Evolutionary conservation across 1,284 basidiomycete species (phyloP), one percentile per base, ranked within the genome.

Genomic region (Hymenochaete sp.): DNA sequence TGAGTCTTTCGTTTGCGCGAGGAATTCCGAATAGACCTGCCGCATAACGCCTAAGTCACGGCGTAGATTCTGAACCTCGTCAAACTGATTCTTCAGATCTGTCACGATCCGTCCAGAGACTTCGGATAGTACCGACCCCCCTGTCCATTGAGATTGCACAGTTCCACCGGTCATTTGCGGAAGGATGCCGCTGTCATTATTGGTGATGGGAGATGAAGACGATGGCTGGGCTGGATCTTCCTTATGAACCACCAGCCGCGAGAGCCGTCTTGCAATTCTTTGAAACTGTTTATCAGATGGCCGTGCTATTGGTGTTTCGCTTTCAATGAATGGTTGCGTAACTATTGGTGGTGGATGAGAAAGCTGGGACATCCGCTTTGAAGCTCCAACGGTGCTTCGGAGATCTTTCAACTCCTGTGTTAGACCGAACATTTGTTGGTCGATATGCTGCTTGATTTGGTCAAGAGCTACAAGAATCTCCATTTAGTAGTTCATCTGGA

Each of bases 371-470:
- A 69, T 57, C 56, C 73, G 56, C 51, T 71, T 47, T 65, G 62
- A 63, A 38, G 67, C 57, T 24, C 61, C 61, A 43, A 93, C 75
- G 11, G 75, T 71, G 4, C 72, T 68, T 56, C 83, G 87, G 50
- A 98, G 73, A 45, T 98, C 95, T 55, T 93, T 92, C 60, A 98
- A 76, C 54, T 98, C 95, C 54, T 88, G 81, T 11, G 89, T 79
- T n/a, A 98, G 70, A 1, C 70, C 69, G 0, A 83, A 81, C 48
- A 98, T 89, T 53, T 93, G 91, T 3, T 80, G 60, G 59, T 98
- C 95, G 53, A 98, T 93, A 59, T 98, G 95, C 59, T 96, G 92
- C 62, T 96, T 97, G 62, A 98, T 95, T 63, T 98, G 95, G 63
- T 98, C 95, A 44, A 98, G 79, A 10, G 92, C 92, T 96, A 57